Evolutionary conservation across 805 yeast species (phyloP).

Genomic region (Alloascoidea hylecoeti): DNA sequence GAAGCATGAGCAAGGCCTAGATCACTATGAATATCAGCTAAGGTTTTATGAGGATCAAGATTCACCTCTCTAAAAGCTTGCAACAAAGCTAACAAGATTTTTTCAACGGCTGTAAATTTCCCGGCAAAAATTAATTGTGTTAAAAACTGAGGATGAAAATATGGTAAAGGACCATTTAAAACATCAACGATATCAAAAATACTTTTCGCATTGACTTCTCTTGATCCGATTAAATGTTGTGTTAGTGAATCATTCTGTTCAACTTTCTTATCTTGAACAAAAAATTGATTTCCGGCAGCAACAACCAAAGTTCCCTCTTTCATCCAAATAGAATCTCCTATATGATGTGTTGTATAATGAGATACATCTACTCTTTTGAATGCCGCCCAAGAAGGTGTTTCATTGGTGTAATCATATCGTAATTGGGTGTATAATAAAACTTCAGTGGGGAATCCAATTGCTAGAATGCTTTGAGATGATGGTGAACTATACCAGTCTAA

Average conservation of each 20-base stretch:
- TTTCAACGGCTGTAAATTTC: constrained; percentile 37
- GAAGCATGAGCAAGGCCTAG: constrained; percentile 17
- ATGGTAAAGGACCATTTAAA: constrained; percentile 78
- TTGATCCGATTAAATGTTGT: constrained; percentile 39
- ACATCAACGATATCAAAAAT: constrained; percentile 62
- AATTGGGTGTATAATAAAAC: constrained; percentile 67
- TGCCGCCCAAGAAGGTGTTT: constrained; percentile 62
- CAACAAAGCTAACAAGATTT: constrained; percentile 40
- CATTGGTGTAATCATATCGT: constrained; percentile 79
- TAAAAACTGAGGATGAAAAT: constrained; percentile 82
- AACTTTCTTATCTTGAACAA: constrained; percentile 58
- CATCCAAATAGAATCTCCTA: constrained; percentile 87
- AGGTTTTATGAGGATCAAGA: constrained; percentile 16
- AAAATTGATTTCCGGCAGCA: constrained; percentile 84
- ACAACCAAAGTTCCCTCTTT: constrained; percentile 64
- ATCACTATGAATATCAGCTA: constrained; percentile 16
- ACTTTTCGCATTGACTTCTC: constrained; percentile 16
- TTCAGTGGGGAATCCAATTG: constrained; percentile 59
- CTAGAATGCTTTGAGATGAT: constrained; percentile 54
- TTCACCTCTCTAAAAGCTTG: constrained; percentile 39
- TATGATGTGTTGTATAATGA: constrained; percentile 59
- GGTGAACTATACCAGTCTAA: constrained; percentile 79
- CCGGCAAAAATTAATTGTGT: constrained; percentile 62
- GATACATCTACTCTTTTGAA: constrained; percentile 61
- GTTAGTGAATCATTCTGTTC: constrained; percentile 41